Base-by-base conservation (phyloP, 139 green algal genomes). In the Chlorella sp. region DNA sequence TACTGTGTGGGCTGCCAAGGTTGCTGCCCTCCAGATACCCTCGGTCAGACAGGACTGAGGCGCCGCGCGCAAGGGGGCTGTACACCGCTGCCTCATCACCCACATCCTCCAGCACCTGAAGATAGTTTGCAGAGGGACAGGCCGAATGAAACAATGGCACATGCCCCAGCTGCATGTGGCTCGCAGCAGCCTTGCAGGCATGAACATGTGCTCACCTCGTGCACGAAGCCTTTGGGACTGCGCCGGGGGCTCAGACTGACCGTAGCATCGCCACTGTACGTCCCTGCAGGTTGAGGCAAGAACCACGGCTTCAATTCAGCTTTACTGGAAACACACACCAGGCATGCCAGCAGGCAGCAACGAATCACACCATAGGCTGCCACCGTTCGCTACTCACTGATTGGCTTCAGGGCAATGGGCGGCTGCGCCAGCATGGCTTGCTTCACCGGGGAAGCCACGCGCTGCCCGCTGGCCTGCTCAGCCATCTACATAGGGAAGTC, bases 1-100 rank as follows among this genome's bases (percentile, higher is more conserved):
- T 60, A 15, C 51, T 60, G 51, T 60, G 51, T 20, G 51, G 51
- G 51, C 51, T 60, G 51, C 51, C 51, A 2, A 60, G 13, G 51
- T 15, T 15, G 9, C 6, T 6, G 51, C 21, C 51, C 21, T 60
- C 51, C 4, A 75, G 13, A 9, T 68, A 81, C 7, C 74, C 74
- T 5, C 23, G 55, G n/a, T 82, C 36, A 1, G 73, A 82, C 25
- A 82, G 47, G 3, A 57, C 32, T 23, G 70, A 83, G 34, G 74
- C 75, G 0, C 83, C 85, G 16, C 36, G 25, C 0, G 32, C 63
- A 56, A 89, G 79, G 6, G 79, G 85, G 12, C 34, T 71, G 64
- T 83, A 89, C 47, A 82, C 57, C 25, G 68, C 75, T 11, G 56
- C 76, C 23, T 82, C 76, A 25, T 82, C 76, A 2, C 76, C 76